Base-by-base conservation (phyloP, 768 basidiomycete species). In the Tricholoma sp. region DNA sequence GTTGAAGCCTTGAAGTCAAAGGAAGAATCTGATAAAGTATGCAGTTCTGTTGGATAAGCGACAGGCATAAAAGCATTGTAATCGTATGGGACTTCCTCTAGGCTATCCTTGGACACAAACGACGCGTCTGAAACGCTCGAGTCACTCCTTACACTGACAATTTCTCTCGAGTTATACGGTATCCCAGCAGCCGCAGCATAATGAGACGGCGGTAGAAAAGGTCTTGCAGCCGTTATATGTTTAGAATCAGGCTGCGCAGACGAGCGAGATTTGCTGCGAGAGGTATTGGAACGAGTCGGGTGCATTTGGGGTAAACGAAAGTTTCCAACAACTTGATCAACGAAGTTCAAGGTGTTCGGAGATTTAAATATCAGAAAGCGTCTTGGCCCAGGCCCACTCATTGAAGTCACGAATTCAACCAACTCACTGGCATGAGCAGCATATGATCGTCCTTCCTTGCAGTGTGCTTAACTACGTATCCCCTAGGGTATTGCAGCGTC, bases 191-290 rank as follows among this genome's bases (percentile, higher is more conserved):
- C 82, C 15, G 76, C 77, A 6, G 81, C 82, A 63, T 81, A 83
- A 58, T 83, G 76, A 41, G 83, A 76, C 0, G 82, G 81, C 11
- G 82, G 82, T 17, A 80, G 64, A 61, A 80, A 84, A 1, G 70
- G 68, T 10, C 70, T 74, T 2, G 74, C 72, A 6, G 66, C 62
- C 0, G 69, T 37, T 11, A 52, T 64, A 2, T 62, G 57, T 32
- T 52, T 48, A 20, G 42, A 54, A 28, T 49, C 69, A 11, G 72
- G 4, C 24, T 24, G 69, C 13, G 71, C 72, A 1, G 77, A 77
- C 20, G 80, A 78, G 28, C 77, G 77, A 12, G 76, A 68, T 54
- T 73, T 76, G 56, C 63, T 68, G 36, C 71, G 73, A 4, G 63
- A 24, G 28, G 67, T 70, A 32, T 57, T 62, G 12, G 62, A 64